phyloP scores from a whole-genome alignment of 2,329 filamentous ascomycete genomes.

The Cladosporium sp. region DNA sequence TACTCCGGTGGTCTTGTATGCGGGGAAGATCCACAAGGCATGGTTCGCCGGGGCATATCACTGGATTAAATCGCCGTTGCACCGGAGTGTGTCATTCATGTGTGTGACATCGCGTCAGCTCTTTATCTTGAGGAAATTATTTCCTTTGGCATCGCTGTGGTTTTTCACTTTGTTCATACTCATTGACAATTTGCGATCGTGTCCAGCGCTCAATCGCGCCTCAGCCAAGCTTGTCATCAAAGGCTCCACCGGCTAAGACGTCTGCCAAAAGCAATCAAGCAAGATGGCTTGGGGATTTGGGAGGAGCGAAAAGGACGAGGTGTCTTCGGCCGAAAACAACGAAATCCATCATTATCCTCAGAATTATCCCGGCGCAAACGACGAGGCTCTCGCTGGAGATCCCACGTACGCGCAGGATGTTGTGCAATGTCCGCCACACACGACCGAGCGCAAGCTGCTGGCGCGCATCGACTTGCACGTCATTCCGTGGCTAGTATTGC shows the following conservation, averaged over 20 bases:
- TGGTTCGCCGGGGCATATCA: neutral
- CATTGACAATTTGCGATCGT: neutral
- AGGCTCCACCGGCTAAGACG: neutral
- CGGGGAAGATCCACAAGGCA: conserved; percentile 7
- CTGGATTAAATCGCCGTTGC: conserved; percentile 8
- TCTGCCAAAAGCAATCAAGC: neutral
- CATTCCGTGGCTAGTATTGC: conserved; percentile 46
- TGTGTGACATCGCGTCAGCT: conserved; percentile 9
- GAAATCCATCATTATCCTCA: conserved; percentile 10
- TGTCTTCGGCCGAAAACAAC: conserved; percentile 5
- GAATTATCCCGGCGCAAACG: conserved; percentile 17
- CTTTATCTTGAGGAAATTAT: neutral
- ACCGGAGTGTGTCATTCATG: conserved; percentile 10
- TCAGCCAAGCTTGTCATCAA: neutral
- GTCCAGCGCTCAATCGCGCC: neutral
- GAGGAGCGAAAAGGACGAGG: conserved; percentile 4
- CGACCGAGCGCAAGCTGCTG: conserved; percentile 43
- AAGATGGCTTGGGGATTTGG: conserved; percentile 9
- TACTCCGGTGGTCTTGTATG: neutral
- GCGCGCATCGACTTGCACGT: conserved; percentile 45
- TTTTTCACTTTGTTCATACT: neutral
- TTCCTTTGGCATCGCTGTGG: too few species aligned
- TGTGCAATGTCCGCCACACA: conserved; percentile 43
- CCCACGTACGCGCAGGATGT: conserved; percentile 30
- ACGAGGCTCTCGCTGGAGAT: conserved; percentile 6